These are phyloP conservation scores for Infundibulicybe gibba DNA, from an alignment of 768 basidiomycete genomes.

Conservation along the genomic window DNA sequence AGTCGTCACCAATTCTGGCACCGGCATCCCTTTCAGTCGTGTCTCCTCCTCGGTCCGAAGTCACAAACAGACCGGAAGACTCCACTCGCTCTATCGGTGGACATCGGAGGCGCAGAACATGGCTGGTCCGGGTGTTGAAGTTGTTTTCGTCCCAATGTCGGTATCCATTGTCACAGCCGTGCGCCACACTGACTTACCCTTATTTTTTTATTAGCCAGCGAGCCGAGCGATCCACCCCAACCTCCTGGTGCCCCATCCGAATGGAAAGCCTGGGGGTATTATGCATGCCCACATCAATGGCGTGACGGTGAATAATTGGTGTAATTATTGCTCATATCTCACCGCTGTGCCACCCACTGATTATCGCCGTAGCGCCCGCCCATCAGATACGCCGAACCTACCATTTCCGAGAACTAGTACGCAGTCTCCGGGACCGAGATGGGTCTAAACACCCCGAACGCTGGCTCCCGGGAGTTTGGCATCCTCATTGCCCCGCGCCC, in stretches of 20 bases:
- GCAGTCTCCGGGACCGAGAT: conserved; percentile 23
- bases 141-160: neutral
- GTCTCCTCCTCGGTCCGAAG: neutral
- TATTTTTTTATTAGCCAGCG: neutral
- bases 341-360: neutral
- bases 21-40: conserved; percentile 17
- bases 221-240: neutral
- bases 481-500: conserved; percentile 53
- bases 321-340: conserved; percentile 25
- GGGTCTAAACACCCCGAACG: conserved; percentile 35
- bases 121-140: neutral
- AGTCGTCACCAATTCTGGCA: conserved; percentile 12
- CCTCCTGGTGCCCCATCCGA: conserved; percentile 17
- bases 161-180: neutral
- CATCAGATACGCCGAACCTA: conserved; percentile 14
- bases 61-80: neutral
- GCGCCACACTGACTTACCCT: conserved; percentile 1
- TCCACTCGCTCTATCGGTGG: neutral
- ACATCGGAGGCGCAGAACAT: neutral
- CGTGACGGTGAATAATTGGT: conserved; percentile 36
- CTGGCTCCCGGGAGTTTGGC: conserved; percentile 45
- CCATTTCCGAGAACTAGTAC: conserved; percentile 16
- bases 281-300: conserved; percentile 44
- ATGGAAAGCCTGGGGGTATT: conserved; percentile 56
- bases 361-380: conserved; percentile 13